These are phyloP conservation scores for Tulasnella calospora DNA, from an alignment of 768 basidiomycete genomes.

Conservation along the genomic window DNA sequence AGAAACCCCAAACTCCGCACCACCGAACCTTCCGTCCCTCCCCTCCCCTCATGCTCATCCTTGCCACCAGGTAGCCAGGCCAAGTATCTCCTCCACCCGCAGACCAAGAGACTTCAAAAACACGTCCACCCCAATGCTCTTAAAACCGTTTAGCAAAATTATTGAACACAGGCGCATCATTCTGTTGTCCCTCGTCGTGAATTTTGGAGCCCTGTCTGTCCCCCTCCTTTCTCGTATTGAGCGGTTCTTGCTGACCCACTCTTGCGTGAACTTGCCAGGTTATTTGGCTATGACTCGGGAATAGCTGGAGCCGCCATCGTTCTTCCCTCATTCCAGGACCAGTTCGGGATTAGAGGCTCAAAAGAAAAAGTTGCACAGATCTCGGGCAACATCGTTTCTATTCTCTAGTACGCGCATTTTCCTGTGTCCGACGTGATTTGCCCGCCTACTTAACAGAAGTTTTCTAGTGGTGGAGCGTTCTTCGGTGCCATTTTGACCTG, in stretches of 20 bases:
- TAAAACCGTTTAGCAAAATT: background rate
- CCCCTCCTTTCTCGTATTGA: background rate
- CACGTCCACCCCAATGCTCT: background rate
- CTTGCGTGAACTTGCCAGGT: background rate
- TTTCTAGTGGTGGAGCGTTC: slow-evolving; percentile 21
- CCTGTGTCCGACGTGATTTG: background rate
- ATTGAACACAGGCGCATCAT: slow-evolving; percentile 18
- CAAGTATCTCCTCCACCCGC: background rate
- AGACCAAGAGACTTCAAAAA: background rate
- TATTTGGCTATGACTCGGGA: slow-evolving; percentile 24
- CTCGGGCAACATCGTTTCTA: slow-evolving; percentile 23
- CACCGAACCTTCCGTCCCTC: background rate
- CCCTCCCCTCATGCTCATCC: background rate
- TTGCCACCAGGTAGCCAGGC: background rate
- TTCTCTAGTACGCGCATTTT: slow-evolving; percentile 13
- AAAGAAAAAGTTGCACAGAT: background rate
- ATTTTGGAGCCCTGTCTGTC: slow-evolving; percentile 23
- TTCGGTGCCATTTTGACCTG: slow-evolving; percentile 17
- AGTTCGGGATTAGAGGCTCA: slow-evolving; percentile 13
- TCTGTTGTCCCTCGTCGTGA: slow-evolving; percentile 8
- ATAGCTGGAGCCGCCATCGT: slow-evolving; percentile 24
- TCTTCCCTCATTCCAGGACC: slow-evolving; percentile 21
- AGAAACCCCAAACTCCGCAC: background rate
- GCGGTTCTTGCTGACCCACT: background rate
- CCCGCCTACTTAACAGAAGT: background rate